Evolutionary conservation across 352 stramenopile genomes (phyloP).

Genomic region (Phytopythium chamaehyphon): DNA sequence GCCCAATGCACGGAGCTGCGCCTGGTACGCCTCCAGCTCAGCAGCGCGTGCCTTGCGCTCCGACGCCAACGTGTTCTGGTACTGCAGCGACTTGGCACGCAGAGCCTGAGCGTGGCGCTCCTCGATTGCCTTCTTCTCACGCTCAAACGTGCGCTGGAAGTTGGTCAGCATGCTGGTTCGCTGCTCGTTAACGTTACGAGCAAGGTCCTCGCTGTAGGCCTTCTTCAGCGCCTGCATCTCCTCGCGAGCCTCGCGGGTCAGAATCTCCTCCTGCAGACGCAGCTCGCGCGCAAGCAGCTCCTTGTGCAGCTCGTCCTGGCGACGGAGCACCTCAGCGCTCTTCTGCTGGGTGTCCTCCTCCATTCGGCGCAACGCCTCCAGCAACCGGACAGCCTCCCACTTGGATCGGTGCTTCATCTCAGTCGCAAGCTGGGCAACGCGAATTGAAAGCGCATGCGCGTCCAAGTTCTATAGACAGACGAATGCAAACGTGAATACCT

Average conservation of each 20-base stretch:
- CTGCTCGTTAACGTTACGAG: constrained; percentile 56
- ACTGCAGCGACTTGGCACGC: constrained; percentile 41
- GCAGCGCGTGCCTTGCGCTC: constrained; percentile 60
- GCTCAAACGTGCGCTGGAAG: constrained; percentile 50
- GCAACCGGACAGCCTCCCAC: constrained; percentile 72
- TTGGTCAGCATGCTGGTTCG: constrained; percentile 50
- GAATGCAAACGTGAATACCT: not conserved
- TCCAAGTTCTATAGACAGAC: constrained; percentile 48
- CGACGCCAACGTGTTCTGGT: constrained; percentile 52
- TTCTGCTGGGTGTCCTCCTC: constrained; percentile 77
- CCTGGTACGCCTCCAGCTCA: constrained; percentile 64
- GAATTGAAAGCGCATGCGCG: constrained; percentile 62
- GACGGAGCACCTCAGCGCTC: constrained; percentile 52
- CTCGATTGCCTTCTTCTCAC: constrained; percentile 63
- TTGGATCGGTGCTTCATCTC: constrained; percentile 88
- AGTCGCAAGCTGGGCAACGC: constrained; percentile 70
- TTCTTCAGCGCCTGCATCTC: constrained; percentile 65
- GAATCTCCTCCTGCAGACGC: constrained; percentile 63
- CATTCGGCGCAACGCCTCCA: constrained; percentile 74
- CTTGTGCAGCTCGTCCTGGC: constrained; percentile 68
- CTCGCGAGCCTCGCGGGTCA: constrained; percentile 53
- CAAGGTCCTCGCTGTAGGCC: constrained; percentile 55
- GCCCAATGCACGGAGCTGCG: constrained; percentile 61
- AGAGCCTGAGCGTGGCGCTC: constrained; percentile 44
- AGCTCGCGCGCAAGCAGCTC: constrained; percentile 74